Evolutionary conservation across 1,139 yeast genomes (phyloP), one percentile per base, ranked within the genome.

Genomic region (Blastobotrys capitulatus): DNA sequence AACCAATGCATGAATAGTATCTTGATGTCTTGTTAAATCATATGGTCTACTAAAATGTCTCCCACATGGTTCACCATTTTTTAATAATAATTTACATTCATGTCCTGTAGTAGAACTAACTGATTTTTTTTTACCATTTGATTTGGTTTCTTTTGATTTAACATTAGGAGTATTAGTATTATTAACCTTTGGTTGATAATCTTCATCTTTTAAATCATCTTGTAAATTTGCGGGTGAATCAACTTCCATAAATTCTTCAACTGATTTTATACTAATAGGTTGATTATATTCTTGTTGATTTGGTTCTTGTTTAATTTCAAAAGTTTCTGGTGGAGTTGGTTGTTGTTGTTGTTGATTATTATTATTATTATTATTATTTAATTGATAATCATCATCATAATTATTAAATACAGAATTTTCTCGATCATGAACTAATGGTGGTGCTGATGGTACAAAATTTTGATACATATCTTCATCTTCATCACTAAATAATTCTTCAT

Each of bases 21-120:
- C 96, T 69, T 90, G 96, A 67, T 92, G 97, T 60, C 98, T 79
- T 29, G 90, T 85, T 62, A 92, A 75, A 70, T 92, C 98, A 63
- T 92, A 92, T 31, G 96, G 95, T 60, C 98, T 78, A 16, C 97
- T 88, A 65, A 92, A 92, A 55, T 85, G 79, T 60, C 95, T 86
- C 57, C 80, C 72, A 66, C 97, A 90, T 47, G 80, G 76, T 57
- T 76, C 74, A 43, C 83, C 80, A 2, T 82, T 76, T 18, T 72
- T 61, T 61, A 82, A 83, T 18, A 78, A 69, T 64, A 85, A 72
- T 50, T 76, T 77, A 64, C 89, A 82, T 38, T 77, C 72, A 55
- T 78, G 84, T 8, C 73, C 73, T 10, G 43, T 43, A 19, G 8
- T 26, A 9, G 42, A 38, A n/a, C 10, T 18, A 13, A 8, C 19